Base-by-base conservation (phyloP, 139 green algal species). In the Astrephomene gubernaculifera region DNA sequence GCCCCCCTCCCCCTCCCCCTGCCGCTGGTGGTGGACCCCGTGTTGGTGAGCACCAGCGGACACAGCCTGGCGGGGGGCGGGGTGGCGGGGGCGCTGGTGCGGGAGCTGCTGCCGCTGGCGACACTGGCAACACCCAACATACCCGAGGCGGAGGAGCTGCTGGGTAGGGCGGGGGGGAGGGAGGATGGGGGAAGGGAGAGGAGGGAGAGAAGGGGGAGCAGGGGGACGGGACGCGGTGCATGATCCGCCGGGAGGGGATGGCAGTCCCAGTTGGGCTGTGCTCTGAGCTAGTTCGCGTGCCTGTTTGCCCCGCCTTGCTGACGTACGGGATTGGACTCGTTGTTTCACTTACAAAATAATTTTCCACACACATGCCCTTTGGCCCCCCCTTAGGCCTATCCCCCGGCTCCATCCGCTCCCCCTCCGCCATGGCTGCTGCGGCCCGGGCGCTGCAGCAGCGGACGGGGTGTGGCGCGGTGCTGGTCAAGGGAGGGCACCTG, bases 41-140 rank as follows among this genome's bases (percentile, higher is more conserved):
- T 99, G 31, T 88, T 99, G 85, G 91, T 99, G 0, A 93, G 96
- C 19, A 99, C 96, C 79, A 96, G 90, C 70, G 97, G 97, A 14
- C 90, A 97, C 61, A 43, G 80, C 0, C 92, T 99, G 57, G 92
- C 93, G 27, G 88, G 82, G 5, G 64, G 76, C 45, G 88, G 91
- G n/a, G 94, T 96, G 14, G 91, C 86, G 5, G 64, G 81, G 6
- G 94, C 91, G 0, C 74, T 98, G 33, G 80, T 90, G 38, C 6
- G 79, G 24, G 45, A 90, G 43, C 90, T 99, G 57, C 82, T 98
- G 22, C 97, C 96, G 0, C 85, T 98, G 68, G 95, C 92, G 0
- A 94, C 93, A 12, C 35, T 99, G 27, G 76, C 98, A 19, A 99
- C 97, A 2, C 97, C 97, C 76, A 99, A 99, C 93, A 71, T 99